phyloP scores from a whole-genome alignment of 352 stramenopile genomes.

The Pythium grandisporangium region DNA sequence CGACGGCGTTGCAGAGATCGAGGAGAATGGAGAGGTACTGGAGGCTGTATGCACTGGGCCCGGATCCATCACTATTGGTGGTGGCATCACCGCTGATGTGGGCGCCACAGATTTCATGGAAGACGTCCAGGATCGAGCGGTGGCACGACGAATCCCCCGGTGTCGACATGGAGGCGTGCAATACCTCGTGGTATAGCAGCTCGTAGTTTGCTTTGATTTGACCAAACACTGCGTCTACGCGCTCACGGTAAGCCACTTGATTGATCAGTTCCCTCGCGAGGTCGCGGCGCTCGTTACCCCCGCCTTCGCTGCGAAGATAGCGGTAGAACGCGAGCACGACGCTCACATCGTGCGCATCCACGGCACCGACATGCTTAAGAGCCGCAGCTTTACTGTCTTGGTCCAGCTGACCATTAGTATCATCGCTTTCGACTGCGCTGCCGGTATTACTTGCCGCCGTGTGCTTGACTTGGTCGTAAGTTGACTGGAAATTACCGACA shows the following conservation, averaged over 20 bases:
- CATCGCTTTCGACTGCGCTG: conserved; percentile 3
- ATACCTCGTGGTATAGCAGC: conserved; percentile 9
- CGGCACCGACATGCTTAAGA: conserved; percentile 3
- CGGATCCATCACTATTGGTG: too few species aligned
- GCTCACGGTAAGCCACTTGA: conserved; percentile 34
- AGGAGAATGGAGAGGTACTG: too few species aligned
- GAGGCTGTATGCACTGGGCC: too few species aligned
- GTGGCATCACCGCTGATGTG: neutral
- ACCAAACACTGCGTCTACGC: conserved; percentile 44
- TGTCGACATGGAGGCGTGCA: too few species aligned
- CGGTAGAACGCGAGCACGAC: conserved; percentile 72
- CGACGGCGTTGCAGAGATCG: too few species aligned
- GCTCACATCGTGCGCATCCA: conserved; percentile 65
- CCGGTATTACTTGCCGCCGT: neutral
- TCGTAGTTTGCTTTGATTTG: conserved; percentile 22
- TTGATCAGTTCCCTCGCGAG: conserved; percentile 32
- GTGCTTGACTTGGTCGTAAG: conserved; percentile 54
- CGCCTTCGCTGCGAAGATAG: conserved; percentile 49
- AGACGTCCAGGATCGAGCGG: conserved; percentile 9
- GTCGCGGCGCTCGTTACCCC: conserved; percentile 18
- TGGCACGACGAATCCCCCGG: conserved; percentile 4
- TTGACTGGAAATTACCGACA: conserved; percentile 79
- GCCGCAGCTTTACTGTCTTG: conserved; percentile 3
- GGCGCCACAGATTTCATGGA: conserved; percentile 8
- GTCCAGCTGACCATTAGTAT: conserved; percentile 8